Percentiles rank a stretch among this genome's conserved stretches.
Conservation (phyloP, 225 moss, liverwort and hornwort species). For the Antitrichia curtipendula region DNA sequence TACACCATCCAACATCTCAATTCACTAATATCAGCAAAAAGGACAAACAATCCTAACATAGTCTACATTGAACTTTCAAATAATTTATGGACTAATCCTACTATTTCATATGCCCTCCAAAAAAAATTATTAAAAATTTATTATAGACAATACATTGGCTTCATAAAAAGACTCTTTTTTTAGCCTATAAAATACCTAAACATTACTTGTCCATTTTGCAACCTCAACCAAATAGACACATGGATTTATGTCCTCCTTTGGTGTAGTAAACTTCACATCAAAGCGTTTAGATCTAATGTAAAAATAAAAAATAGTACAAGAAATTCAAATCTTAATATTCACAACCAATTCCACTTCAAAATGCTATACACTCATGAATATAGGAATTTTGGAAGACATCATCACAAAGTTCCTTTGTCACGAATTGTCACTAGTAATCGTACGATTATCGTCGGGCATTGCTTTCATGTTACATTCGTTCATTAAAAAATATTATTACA, state of each 20-base stretch:
- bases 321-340: background rate
- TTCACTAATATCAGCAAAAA: background rate
- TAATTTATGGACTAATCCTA: rapidly evolving
- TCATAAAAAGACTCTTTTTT: background rate
- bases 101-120: background rate
- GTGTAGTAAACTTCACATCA: background rate
- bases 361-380: rapidly evolving
- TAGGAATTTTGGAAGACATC: background rate
- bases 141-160: background rate
- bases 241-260: background rate
- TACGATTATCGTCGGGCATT: too few species aligned
- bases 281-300: background rate
- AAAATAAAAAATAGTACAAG: too few species aligned
- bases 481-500: too few species aligned
- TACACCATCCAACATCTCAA: background rate
- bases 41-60: rapidly evolving
- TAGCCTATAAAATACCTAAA: rapidly evolving
- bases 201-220: background rate
- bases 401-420: too few species aligned
- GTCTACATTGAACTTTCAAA: background rate
- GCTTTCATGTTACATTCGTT: too few species aligned
- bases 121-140: too few species aligned
- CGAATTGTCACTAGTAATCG: too few species aligned
- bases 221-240: background rate
- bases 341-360: rapidly evolving